Conservation (phyloP, 345 rosid species). For the Eucalyptus brandiana region DNA sequence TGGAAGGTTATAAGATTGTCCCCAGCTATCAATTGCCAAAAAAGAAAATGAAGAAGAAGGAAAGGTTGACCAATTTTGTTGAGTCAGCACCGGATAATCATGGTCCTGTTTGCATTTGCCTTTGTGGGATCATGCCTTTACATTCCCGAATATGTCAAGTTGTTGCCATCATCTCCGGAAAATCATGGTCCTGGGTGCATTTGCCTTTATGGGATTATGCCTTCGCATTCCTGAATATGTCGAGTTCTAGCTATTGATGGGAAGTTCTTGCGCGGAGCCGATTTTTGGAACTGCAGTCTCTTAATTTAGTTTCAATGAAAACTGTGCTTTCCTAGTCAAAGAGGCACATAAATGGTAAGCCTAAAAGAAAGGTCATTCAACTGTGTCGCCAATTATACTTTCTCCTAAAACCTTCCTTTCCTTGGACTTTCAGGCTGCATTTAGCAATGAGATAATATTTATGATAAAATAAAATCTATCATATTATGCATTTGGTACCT, state of each 20-base stretch:
- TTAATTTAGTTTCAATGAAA: not conserved
- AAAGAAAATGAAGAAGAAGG: not conserved
- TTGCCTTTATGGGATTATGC: not conserved
- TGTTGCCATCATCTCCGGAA: not conserved
- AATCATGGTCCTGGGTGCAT: not conserved
- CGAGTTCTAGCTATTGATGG: not conserved
- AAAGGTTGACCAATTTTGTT: not conserved
- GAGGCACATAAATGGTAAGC: not conserved
- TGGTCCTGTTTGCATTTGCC: not conserved
- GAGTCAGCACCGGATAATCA: not conserved
- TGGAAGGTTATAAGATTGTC: not conserved
- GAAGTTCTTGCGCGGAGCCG: not conserved
- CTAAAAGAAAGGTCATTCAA: not conserved
- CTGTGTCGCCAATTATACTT: accelerated
- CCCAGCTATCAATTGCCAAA: not conserved
- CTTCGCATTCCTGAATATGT: not conserved
- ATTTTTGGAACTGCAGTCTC: not conserved
- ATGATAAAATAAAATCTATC: too few relatives aligned
- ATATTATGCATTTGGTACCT: accelerated
- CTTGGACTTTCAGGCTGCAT: not conserved
- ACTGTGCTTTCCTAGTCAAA: not conserved
- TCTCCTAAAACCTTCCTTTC: not conserved
- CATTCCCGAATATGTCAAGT: not conserved
- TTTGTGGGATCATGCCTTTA: not conserved
- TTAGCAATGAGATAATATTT: too few relatives aligned